These are phyloP conservation scores for Stygiomarasmius scandens DNA, from an alignment of 1,284 basidiomycete genomes.

Conservation along the genomic window DNA sequence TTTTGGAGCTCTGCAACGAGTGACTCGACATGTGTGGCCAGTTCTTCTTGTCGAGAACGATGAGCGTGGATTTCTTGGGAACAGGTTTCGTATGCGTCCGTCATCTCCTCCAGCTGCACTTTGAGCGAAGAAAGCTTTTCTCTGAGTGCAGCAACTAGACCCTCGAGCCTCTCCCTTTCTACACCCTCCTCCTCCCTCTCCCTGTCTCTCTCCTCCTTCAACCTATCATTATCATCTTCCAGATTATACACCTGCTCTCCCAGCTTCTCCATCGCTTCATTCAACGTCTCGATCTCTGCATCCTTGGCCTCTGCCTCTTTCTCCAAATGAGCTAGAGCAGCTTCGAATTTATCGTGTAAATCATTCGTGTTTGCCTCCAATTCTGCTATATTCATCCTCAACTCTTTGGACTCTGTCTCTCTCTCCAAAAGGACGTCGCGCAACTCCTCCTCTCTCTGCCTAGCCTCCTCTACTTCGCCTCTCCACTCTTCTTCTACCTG, in stretches of 20 bases:
- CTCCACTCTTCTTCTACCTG: conserved; percentile 78
- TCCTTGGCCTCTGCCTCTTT: conserved; percentile 73
- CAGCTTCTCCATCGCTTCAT: conserved; percentile 74
- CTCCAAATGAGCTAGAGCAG: conserved; percentile 72
- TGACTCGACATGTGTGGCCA: conserved; percentile 75
- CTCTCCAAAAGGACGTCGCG: conserved; percentile 69
- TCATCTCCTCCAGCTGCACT: conserved; percentile 62
- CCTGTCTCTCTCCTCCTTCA: conserved; percentile 51
- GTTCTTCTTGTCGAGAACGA: conserved; percentile 71
- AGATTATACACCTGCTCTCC: conserved; percentile 59
- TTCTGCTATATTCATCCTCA: conserved; percentile 72
- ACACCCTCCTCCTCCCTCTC: conserved; percentile 65
- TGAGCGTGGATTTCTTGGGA: conserved; percentile 63
- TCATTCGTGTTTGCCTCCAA: conserved; percentile 72
- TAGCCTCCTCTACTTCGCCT: conserved; percentile 74
- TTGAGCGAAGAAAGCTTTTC: conserved; percentile 70
- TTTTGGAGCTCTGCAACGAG: conserved; percentile 66
- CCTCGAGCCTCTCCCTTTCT: conserved; percentile 74
- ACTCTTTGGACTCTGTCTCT: conserved; percentile 72
- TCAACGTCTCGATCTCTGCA: conserved; percentile 71
- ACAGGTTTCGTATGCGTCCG: conserved; percentile 61
- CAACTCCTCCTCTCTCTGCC: conserved; percentile 71
- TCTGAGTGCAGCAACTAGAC: conserved; percentile 47
- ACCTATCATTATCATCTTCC: conserved; percentile 61
- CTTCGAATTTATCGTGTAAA: conserved; percentile 73